Evolutionary conservation across 176 grass and related monocot genomes (phyloP).

Genomic region (Ampelocalamus luodianensis): DNA sequence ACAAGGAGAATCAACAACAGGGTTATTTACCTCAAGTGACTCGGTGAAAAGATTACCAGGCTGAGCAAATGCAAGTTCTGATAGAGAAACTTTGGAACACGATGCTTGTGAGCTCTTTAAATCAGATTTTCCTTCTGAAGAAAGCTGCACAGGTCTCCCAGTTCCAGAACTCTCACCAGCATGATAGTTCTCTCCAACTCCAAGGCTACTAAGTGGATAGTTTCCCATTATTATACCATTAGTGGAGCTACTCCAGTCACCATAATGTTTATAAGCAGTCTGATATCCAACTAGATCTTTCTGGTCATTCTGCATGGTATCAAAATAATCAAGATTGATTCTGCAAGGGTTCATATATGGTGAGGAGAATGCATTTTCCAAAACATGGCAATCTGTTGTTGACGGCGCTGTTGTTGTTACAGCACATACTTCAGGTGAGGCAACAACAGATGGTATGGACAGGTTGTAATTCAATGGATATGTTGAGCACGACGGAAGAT

Average conservation of each 20-base stretch:
- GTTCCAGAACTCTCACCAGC: conserved; percentile 1
- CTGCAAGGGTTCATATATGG: conserved; percentile 53
- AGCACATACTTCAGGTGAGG: conserved; percentile 35
- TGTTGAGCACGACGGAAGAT: conserved; percentile 42
- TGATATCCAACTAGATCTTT: conserved; percentile 37
- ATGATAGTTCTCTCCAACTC: conserved; percentile 26
- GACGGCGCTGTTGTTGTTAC: conserved; percentile 8
- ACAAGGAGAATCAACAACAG: conserved; percentile 60
- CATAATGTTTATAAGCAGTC: conserved; percentile 22
- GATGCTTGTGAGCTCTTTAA: conserved; percentile 20
- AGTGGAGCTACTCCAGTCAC: neutral
- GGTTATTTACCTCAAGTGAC: conserved; percentile 45
- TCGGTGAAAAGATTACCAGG: conserved; percentile 31
- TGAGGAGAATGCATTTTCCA: conserved; percentile 33
- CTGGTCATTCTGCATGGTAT: conserved; percentile 38
- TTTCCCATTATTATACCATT: conserved; percentile 22
- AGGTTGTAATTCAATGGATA: conserved; percentile 34
- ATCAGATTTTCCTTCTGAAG: conserved; percentile 25
- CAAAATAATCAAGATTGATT: conserved; percentile 62
- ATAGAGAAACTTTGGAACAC: conserved; percentile 26
- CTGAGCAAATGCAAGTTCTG: conserved; percentile 24
- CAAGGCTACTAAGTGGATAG: neutral
- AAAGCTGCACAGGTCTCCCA: neutral
- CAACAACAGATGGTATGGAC: conserved; percentile 35
- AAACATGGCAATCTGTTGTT: neutral